A percentile compares a stretch with the other conserved stretches of the same genome.
Conservation (phyloP, 129 eudicot genomes). For the Mikania micrantha region DNA sequence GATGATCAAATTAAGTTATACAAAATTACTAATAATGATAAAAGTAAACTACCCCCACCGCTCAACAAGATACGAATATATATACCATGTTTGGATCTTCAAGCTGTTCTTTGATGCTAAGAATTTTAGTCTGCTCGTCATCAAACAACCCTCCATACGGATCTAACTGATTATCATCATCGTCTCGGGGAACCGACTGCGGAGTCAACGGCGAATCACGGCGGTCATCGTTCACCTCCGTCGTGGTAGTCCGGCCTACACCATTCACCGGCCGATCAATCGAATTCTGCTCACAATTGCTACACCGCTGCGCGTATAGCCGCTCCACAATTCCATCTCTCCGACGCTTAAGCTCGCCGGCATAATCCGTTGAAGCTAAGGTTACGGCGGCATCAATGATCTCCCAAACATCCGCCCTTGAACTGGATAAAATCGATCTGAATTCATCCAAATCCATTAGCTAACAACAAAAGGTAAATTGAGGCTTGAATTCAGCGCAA, state of each 20-base stretch:
- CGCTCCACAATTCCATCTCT: constrained; percentile 56
- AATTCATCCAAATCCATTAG: constrained; percentile 67
- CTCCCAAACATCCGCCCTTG: constrained; percentile 55
- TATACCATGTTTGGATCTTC: constrained; percentile 74
- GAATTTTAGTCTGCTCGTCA: constrained; percentile 56
- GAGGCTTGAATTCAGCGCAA: background rate
- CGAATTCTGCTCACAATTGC: constrained; percentile 25
- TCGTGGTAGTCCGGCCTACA: background rate
- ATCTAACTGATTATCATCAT: constrained; percentile 33
- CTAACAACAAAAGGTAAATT: background rate
- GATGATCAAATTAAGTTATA: too few relatives aligned
- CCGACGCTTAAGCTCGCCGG: constrained; percentile 46
- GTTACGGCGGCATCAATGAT: constrained; percentile 60
- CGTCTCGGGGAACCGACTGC: constrained; percentile 19
- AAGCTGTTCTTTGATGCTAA: constrained; percentile 68
- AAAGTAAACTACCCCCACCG: too few relatives aligned
- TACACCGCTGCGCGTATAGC: constrained; percentile 41
- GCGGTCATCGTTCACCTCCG: constrained; percentile 12
- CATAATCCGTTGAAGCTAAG: constrained; percentile 56
- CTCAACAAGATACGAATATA: too few relatives aligned
- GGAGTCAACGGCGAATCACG: constrained; percentile 41
- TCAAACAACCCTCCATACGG: constrained; percentile 65
- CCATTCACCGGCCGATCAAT: background rate
- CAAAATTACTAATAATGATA: too few relatives aligned
- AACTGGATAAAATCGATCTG: constrained; percentile 40